Evolutionary conservation across 1,284 basidiomycete genomes (phyloP).

Genomic region (Leccinum insolens): DNA sequence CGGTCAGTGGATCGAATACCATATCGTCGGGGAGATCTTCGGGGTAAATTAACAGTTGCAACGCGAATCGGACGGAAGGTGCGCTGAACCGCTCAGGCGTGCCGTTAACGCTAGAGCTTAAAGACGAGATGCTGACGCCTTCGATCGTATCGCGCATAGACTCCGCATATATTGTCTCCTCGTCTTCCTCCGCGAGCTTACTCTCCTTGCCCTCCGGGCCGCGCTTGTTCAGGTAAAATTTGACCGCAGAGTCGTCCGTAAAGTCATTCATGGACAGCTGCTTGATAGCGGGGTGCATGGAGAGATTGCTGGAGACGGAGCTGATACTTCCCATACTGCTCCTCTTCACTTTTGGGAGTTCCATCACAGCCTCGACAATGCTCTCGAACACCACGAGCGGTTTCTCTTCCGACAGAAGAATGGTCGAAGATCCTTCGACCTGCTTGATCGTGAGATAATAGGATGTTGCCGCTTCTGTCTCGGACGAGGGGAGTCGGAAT

Average conservation of each 20-base stretch:
- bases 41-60: constrained; percentile 86
- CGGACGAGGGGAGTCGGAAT: constrained; percentile 76
- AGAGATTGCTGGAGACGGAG: constrained; percentile 88
- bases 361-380: constrained; percentile 77
- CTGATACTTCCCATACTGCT: constrained; percentile 93
- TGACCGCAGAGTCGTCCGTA: constrained; percentile 94
- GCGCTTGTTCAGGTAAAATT: constrained; percentile 87
- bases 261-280: constrained; percentile 85
- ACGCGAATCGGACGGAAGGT: constrained; percentile 79
- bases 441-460: constrained; percentile 95
- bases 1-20: constrained; percentile 89
- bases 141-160: constrained; percentile 38
- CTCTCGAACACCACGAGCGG: constrained; percentile 88
- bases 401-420: constrained; percentile 70
- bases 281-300: constrained; percentile 89
- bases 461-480: constrained; percentile 54
- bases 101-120: constrained; percentile 47
- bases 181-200: constrained; percentile 31
- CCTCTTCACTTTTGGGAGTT: constrained; percentile 85
- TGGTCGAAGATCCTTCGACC: constrained; percentile 81
- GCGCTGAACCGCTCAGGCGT: constrained; percentile 76
- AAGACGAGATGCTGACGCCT: constrained; percentile 42
- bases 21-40: constrained; percentile 92
- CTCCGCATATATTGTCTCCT: constrained; percentile 52
- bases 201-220: constrained; percentile 40